phyloP scores from a whole-genome alignment of 1,284 basidiomycete species.

The Trichosporon coremiiforme region DNA sequence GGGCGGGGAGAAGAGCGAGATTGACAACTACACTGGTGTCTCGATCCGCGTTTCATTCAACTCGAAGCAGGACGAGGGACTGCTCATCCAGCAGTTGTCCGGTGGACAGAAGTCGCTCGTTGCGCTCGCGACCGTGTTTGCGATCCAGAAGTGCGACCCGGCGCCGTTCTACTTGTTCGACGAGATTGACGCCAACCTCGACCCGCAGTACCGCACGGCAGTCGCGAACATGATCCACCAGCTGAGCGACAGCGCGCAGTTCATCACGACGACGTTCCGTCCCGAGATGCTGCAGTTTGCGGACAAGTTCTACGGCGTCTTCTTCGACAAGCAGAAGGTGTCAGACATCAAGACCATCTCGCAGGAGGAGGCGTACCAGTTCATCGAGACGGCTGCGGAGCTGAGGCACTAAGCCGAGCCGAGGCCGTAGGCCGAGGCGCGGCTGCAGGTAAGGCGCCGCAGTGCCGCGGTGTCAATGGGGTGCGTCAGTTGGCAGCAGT shows the following conservation, averaged over 20 bases:
- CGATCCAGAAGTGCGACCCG: conserved; percentile 98
- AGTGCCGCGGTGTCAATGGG: too few relatives aligned
- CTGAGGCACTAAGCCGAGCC: conserved; percentile 2
- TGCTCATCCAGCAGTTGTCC: conserved; percentile 93
- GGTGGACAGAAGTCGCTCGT: conserved; percentile 98
- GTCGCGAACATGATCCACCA: conserved; percentile 98
- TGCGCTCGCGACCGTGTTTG: conserved; percentile 91
- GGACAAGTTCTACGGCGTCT: conserved; percentile 98
- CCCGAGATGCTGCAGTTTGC: conserved; percentile 84
- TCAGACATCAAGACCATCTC: conserved; percentile 59
- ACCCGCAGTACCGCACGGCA: conserved; percentile 95
- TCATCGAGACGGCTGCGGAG: conserved; percentile 37
- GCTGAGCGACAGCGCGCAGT: conserved; percentile 83
- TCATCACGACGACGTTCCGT: conserved; percentile 98
- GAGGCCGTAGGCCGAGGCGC: neutral
- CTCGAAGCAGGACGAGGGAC: conserved; percentile 92
- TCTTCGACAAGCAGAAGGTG: conserved; percentile 94
- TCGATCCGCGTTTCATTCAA: conserved; percentile 99
- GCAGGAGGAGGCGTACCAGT: conserved; percentile 52
- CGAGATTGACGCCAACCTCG: conserved; percentile 98
- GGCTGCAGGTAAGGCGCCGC: too few relatives aligned
- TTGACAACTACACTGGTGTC: conserved; percentile 95
- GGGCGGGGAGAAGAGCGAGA: conserved; percentile 64
- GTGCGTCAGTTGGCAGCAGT: neutral
- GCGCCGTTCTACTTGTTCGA: conserved; percentile 99